Conservation (phyloP, 768 basidiomycete species). For the Agaricus blazei region DNA sequence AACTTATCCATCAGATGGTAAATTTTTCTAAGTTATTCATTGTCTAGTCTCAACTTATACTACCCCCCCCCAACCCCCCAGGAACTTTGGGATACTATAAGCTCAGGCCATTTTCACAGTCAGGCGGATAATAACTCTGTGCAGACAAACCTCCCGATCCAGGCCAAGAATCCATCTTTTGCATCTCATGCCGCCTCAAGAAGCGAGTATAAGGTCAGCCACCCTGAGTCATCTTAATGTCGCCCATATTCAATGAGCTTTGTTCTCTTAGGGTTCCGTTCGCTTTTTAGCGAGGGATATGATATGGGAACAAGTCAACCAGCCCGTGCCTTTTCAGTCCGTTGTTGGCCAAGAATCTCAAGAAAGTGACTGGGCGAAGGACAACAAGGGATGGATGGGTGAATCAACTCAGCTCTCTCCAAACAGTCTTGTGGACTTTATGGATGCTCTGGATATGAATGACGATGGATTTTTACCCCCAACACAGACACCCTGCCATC, state of each 20-base stretch:
- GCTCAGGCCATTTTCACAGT: neutral
- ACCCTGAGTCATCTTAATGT: neutral
- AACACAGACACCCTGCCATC: neutral
- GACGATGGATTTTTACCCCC: neutral
- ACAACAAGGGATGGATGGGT: too few relatives aligned
- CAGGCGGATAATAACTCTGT: neutral
- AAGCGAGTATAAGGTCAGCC: neutral
- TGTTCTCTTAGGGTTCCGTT: too few relatives aligned
- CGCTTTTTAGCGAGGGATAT: neutral
- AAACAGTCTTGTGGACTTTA: neutral
- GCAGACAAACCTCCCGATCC: neutral
- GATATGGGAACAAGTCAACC: neutral
- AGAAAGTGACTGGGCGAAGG: neutral
- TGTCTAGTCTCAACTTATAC: neutral
- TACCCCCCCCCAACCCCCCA: too few relatives aligned
- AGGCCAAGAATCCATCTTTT: neutral
- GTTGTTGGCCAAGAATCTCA: too few relatives aligned
- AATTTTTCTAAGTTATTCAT: neutral
- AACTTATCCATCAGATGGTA: conserved; percentile 2
- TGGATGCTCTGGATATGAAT: neutral
- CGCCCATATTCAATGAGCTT: too few relatives aligned
- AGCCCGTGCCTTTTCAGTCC: too few relatives aligned
- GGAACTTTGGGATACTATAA: conserved; percentile 2
- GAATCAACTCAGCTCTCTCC: too few relatives aligned
- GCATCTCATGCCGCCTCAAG: neutral